Evolutionary conservation across 2,329 filamentous ascomycete genomes (phyloP).

Genomic region (Fusarium drepaniforme): DNA sequence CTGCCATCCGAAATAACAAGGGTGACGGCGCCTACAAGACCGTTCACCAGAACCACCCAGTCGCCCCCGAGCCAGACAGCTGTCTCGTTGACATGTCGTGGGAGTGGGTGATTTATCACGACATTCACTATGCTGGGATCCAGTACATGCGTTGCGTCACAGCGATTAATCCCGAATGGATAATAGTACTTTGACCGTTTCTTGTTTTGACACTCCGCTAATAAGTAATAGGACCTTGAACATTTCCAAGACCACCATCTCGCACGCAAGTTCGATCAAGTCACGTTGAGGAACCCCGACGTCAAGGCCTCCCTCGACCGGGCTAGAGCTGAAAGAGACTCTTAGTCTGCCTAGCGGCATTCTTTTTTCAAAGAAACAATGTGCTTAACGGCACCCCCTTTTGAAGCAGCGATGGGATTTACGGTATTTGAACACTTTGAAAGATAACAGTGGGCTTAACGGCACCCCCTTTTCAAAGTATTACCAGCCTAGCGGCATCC

Average conservation of each 20-base stretch:
- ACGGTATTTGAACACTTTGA: not conserved
- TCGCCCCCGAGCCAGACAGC: not conserved
- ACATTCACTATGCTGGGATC: not conserved
- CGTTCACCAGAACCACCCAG: not conserved
- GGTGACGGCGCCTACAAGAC: not conserved
- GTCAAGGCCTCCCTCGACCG: not conserved
- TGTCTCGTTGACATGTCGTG: not conserved
- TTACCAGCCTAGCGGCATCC: not conserved
- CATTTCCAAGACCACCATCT: not conserved
- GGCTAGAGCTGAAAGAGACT: not conserved
- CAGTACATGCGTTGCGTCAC: not conserved
- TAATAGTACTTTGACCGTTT: not conserved
- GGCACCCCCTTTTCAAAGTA: not conserved
- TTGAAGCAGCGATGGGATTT: not conserved
- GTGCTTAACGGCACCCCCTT: not conserved
- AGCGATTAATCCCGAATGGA: not conserved
- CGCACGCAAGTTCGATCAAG: not conserved
- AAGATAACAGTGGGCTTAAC: not conserved
- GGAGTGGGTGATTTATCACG: not conserved
- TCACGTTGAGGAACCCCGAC: not conserved
- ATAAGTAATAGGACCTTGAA: not conserved
- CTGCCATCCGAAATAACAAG: not conserved
- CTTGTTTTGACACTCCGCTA: not conserved
- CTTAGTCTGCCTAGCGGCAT: not conserved
- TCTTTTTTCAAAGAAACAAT: not conserved